These are phyloP conservation scores for Colletotrichum sp. DNA, from an alignment of 2,329 filamentous ascomycete species.

Conservation along the genomic window DNA sequence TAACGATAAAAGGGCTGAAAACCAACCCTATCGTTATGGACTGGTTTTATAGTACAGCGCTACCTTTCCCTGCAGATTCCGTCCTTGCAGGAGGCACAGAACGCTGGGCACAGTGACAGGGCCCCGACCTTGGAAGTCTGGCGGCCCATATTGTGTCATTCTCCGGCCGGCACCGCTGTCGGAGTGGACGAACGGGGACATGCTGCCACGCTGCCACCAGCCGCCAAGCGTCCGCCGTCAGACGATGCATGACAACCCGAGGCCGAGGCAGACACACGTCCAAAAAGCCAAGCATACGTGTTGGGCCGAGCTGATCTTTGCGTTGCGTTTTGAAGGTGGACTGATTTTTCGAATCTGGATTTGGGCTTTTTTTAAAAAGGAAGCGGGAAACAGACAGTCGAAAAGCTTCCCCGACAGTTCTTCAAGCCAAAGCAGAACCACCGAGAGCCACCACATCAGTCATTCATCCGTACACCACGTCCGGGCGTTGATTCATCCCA, in stretches of 20 bases:
- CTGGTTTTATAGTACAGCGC: neutral
- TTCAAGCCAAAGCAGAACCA: neutral
- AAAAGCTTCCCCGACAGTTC: neutral
- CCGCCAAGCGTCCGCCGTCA: constrained; percentile 14
- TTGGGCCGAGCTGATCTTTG: neutral
- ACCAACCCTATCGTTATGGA: too few relatives aligned
- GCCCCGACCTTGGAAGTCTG: neutral
- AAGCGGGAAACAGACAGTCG: neutral
- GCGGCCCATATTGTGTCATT: neutral
- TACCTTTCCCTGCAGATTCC: neutral
- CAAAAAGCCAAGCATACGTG: neutral
- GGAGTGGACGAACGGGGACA: neutral
- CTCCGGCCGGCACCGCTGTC: constrained; percentile 16
- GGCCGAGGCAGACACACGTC: neutral
- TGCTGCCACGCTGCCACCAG: neutral
- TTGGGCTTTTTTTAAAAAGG: neutral
- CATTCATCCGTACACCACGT: neutral
- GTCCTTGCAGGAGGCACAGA: neutral
- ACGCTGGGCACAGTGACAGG: neutral
- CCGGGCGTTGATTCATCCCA: neutral
- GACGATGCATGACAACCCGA: constrained; percentile 4
- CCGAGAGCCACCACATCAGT: neutral
- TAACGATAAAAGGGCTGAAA: too few relatives aligned
- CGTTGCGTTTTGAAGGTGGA: neutral
- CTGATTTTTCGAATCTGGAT: neutral